Base-by-base conservation (phyloP, 78 protist species). In the Dictyostelium citrinum region DNA sequence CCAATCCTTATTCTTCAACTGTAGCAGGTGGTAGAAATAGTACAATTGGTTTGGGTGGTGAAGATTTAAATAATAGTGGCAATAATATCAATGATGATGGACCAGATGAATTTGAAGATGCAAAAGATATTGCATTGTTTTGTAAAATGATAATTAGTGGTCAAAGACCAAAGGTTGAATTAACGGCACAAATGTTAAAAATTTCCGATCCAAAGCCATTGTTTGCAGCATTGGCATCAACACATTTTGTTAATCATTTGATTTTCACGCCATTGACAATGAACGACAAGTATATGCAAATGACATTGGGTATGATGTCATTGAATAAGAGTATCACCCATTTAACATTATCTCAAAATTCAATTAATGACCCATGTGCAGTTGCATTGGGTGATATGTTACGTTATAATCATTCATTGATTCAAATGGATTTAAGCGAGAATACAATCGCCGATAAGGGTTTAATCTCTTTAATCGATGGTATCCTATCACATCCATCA, bases 401-500 rank as follows among this genome's bases (percentile, higher is more conserved):
- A 6, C 77, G 93, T 46, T 88, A 58, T 43, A 88, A 88, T 45
- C 86, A 78, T 35, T 46, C 93, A 22, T 27, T 88, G 46, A 49
- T 82, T 10, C 84, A 76, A 64, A 75, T 88, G 37, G 93, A 88
- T 41, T n/a, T 88, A 37, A 78, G 60, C 22, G 93, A 88, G 11
- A 58, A 67, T 45, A 22, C 43, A 4, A 88, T 88, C 16, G 72
- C 41, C 24, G 80, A 88, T 35, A 64, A 35, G 3, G 93, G 93
- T n/a, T 45, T 78, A 17, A 55, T 39, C 0, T 22, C 83, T 0
- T 33, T 88, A 0, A 60, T 88, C 0, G 93, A 88, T 46, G 93
- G 93, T 45, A 43, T 88, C 5, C n/a, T 88, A 22, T 76, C 93
- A 29, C 93, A 88, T 88, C 93, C 93, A 29, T 76, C 93, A 2